Evolutionary conservation across 257 asterid genomes (phyloP).

Genomic region (Verbena officinalis): DNA sequence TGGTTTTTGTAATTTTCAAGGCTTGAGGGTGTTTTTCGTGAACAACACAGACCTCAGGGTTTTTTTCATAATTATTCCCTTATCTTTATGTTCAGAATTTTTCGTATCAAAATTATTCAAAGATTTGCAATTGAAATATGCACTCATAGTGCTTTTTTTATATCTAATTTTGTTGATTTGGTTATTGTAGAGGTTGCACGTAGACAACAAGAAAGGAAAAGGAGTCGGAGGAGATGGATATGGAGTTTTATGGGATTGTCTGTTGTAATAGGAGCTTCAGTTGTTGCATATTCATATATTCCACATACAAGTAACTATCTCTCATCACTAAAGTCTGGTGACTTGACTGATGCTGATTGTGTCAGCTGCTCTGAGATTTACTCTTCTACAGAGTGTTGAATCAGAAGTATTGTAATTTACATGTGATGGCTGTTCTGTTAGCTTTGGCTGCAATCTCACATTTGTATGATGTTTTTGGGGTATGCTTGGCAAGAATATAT

Average conservation of each 20-base stretch:
- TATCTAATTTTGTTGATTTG: conserved; percentile 4
- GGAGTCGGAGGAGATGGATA: conserved; percentile 40
- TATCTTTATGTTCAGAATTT: not conserved
- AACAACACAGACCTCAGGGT: too few species aligned
- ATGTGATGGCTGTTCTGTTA: not conserved
- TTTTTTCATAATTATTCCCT: too few species aligned
- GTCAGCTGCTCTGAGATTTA: conserved; percentile 14
- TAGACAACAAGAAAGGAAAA: conserved; percentile 44
- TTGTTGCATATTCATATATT: conserved; percentile 39
- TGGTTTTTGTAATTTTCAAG: too few species aligned
- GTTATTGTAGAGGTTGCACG: conserved; percentile 48
- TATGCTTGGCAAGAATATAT: too few species aligned
- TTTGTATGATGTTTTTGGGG: not conserved
- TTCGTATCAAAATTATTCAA: not conserved
- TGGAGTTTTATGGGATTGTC: conserved; percentile 58
- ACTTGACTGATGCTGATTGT: conserved; percentile 24
- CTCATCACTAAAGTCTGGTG: conserved; percentile 8
- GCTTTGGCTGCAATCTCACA: not conserved
- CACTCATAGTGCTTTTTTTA: not conserved
- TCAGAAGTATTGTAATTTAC: not conserved
- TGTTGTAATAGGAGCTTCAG: conserved; percentile 41
- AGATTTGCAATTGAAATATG: not conserved
- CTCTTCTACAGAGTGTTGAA: not conserved
- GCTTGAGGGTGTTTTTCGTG: too few species aligned
- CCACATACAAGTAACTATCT: conserved; percentile 35